Evolutionary conservation across 495 filamentous ascomycete genomes (phyloP), one percentile per base, ranked within the genome.

Genomic region (Lepraria neglecta): DNA sequence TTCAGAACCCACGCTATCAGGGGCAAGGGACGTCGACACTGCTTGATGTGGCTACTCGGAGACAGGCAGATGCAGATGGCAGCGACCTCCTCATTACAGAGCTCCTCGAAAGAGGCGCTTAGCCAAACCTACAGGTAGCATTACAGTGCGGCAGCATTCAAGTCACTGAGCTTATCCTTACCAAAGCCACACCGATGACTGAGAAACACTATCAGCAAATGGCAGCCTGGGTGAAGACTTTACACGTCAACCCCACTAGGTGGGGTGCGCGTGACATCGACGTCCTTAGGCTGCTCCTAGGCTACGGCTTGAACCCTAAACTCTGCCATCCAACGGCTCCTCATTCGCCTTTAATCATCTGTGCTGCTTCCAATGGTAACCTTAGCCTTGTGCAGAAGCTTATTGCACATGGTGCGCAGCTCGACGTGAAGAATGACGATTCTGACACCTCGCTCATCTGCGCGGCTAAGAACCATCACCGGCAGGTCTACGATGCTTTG

Each of bases 321-420:
- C 31, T 52, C 7, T 54, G 61, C 31, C 61, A 47, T 30, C 15
- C 61, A 14, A 45, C 35, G n/a, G 33, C 44, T 42, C 61, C 61
- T 12, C 61, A 33, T 58, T 19, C 61, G n/a, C 61, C 61, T n/a
- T 51, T 63, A 6, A 52, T 63, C 4, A 28, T 63, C 9, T 63
- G 61, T 47, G 61, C 61, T 50, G 54, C 61, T 40, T 50, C 44
- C 35, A 42, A 50, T 44, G 55, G 61, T 15, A 53, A 63, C 38
- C 35, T 58, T 1, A 54, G 24, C n/a, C 35, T 63, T 19, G 28
- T 63, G 24, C 53, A 63, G 21, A 48, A 50, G 27, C 45, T 63
- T 6, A 52, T 63, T 24, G 35, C 44, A 17, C 45, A 43, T 1
- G 51, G 51, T 10, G 61, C 61, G 17, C 43, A 52, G 27, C 55